Evolutionary conservation across 1,284 basidiomycete genomes (phyloP).

Genomic region (Apiotrichum gracile): DNA sequence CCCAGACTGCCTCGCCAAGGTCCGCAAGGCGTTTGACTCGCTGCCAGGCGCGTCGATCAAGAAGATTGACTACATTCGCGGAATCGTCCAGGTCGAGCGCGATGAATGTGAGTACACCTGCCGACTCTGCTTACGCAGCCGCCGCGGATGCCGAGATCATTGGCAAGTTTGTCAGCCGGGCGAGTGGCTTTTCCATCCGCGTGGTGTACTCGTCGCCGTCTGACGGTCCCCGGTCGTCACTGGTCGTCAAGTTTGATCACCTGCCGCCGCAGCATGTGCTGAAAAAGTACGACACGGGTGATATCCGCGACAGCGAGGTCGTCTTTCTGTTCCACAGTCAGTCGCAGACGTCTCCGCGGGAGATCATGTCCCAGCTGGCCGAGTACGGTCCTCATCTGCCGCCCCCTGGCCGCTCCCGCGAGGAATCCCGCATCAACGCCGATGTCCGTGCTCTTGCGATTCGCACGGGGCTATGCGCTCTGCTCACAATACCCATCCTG

Average conservation of each 20-base stretch:
- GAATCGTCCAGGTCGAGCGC: slow-evolving; percentile 13
- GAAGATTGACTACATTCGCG: slow-evolving; percentile 14
- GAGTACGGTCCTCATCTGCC: slow-evolving; percentile 10
- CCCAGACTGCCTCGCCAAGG: slow-evolving; percentile 21
- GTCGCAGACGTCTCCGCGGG: not conserved
- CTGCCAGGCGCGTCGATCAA: slow-evolving; percentile 11
- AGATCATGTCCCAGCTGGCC: not conserved
- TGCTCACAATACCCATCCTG: slow-evolving; percentile 50
- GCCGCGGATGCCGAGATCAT: slow-evolving; percentile 2
- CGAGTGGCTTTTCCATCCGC: slow-evolving; percentile 11
- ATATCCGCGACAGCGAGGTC: not conserved
- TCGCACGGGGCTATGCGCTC: slow-evolving; percentile 41
- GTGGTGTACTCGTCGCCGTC: not conserved
- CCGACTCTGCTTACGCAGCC: not conserved
- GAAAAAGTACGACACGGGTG: not conserved
- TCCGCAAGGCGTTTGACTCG: slow-evolving; percentile 9
- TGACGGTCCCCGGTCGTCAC: not conserved
- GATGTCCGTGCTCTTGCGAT: slow-evolving; percentile 34
- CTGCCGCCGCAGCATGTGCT: not conserved
- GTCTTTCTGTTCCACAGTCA: not conserved
- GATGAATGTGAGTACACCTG: not conserved
- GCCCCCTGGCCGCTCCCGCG: not conserved
- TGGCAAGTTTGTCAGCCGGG: slow-evolving; percentile 7
- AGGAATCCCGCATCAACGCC: slow-evolving; percentile 8
- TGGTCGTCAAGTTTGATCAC: not conserved